phyloP scores from a whole-genome alignment of 345 rosid genomes.

The Psidium guajava region DNA sequence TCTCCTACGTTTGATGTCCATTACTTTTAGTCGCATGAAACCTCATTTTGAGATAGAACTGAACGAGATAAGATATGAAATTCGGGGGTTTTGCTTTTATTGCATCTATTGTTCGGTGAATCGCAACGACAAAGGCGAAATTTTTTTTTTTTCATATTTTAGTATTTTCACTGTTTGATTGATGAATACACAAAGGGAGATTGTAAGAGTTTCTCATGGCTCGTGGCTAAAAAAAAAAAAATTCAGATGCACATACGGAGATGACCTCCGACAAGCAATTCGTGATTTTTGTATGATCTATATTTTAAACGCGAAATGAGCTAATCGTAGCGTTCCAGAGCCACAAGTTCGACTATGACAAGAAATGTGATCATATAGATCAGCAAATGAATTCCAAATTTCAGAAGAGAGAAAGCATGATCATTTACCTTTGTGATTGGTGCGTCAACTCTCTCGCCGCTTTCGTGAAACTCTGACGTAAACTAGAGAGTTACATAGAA shows the following conservation, averaged over 20 bases:
- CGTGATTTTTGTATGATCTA: not conserved
- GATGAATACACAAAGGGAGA: not conserved
- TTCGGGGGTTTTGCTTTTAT: not conserved
- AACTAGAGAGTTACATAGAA: not conserved
- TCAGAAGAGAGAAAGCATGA: not conserved
- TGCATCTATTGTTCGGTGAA: accelerated
- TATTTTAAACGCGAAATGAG: not conserved
- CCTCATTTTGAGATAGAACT: accelerated
- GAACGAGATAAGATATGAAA: not conserved
- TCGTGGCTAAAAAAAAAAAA: not conserved
- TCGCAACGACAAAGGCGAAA: accelerated
- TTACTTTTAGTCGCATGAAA: no score
- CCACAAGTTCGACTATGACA: not conserved
- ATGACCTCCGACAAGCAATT: not conserved
- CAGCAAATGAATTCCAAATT: accelerated
- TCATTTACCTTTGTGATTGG: not conserved
- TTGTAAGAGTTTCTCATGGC: not conserved
- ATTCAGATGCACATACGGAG: not conserved
- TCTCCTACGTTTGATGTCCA: not conserved
- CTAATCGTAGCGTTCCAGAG: not conserved
- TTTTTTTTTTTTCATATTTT: not conserved
- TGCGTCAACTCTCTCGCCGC: not conserved
- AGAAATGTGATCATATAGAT: not conserved
- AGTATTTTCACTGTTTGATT: not conserved
- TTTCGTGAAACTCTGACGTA: not conserved